Evolutionary conservation across 2,329 filamentous ascomycete genomes (phyloP).

Genomic region (Didymella glomerata): DNA sequence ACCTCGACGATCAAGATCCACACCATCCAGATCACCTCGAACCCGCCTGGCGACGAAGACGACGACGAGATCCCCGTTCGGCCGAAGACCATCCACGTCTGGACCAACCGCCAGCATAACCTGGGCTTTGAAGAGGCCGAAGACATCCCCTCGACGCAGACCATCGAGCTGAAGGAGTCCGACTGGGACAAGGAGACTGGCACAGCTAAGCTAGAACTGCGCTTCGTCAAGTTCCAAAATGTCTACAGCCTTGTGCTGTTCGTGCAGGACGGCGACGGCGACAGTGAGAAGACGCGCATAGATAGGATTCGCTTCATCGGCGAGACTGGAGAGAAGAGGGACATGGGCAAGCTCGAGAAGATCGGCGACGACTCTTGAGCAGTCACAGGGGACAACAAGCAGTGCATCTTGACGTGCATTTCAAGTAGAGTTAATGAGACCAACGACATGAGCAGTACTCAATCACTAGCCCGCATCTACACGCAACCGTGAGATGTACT

Average conservation of each 20-base stretch:
- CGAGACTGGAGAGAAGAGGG: slow-evolving; percentile 88
- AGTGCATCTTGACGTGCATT: slow-evolving; percentile 5
- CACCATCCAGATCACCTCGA: slow-evolving; percentile 83
- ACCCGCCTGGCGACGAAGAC: slow-evolving; percentile 63
- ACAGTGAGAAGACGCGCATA: slow-evolving; percentile 84
- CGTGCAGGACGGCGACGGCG: slow-evolving; percentile 81
- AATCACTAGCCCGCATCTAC: neutral
- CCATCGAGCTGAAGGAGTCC: slow-evolving; percentile 73
- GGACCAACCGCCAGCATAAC: slow-evolving; percentile 87
- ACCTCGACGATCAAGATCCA: slow-evolving; percentile 88
- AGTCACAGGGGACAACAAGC: neutral
- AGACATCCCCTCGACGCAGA: slow-evolving; percentile 81
- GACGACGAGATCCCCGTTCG: slow-evolving; percentile 80
- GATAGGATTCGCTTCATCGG: slow-evolving; percentile 83
- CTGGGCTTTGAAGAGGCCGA: slow-evolving; percentile 96
- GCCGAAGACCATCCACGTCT: slow-evolving; percentile 84
- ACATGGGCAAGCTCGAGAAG: slow-evolving; percentile 96
- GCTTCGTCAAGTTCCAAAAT: slow-evolving; percentile 98
- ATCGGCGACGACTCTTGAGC: slow-evolving; percentile 71
- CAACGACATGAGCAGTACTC: slow-evolving; percentile 14
- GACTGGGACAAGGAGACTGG: slow-evolving; percentile 73
- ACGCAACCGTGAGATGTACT: neutral
- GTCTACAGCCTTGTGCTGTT: slow-evolving; percentile 87
- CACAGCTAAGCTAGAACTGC: slow-evolving; percentile 67
- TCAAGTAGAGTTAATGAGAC: slow-evolving; percentile 15